phyloP scores from a whole-genome alignment of 1,284 basidiomycete species.

The Fomitiporia mediterranea region DNA sequence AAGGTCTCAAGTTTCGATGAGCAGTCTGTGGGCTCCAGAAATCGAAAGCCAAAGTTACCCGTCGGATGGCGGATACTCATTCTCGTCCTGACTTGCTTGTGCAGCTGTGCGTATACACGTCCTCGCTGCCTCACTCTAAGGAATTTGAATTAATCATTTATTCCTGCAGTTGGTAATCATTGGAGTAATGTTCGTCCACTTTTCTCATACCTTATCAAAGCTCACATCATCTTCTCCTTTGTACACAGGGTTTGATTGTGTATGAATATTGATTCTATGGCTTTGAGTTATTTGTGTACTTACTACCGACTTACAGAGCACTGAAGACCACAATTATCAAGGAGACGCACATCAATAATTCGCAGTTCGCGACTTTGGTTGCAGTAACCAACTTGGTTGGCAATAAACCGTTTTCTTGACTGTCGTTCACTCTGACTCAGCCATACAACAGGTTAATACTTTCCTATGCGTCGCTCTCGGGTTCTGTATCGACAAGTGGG shows the following conservation, averaged over 20 bases:
- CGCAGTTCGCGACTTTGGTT: slow-evolving; percentile 41
- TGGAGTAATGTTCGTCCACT: slow-evolving; percentile 38
- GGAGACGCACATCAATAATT: slow-evolving; percentile 42
- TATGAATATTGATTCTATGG: slow-evolving; percentile 17
- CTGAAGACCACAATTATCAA: slow-evolving; percentile 43
- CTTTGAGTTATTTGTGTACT: neutral
- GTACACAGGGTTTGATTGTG: slow-evolving; percentile 40
- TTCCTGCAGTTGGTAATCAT: slow-evolving; percentile 39
- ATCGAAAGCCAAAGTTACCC: slow-evolving; percentile 24
- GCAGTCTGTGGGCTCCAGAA: neutral
- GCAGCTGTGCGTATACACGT: slow-evolving; percentile 28
- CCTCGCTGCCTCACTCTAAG: neutral
- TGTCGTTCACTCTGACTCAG: neutral
- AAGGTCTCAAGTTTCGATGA: slow-evolving; percentile 10
- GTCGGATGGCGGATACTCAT: slow-evolving; percentile 29
- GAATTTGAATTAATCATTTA: slow-evolving; percentile 7
- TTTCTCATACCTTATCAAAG: neutral
- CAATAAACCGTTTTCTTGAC: neutral
- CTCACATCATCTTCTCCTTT: neutral
- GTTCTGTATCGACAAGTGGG: slow-evolving; percentile 42
- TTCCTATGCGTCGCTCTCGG: slow-evolving; percentile 40
- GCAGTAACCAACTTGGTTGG: slow-evolving; percentile 38
- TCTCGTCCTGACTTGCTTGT: slow-evolving; percentile 31
- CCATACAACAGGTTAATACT: slow-evolving; percentile 35
- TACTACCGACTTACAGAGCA: slow-evolving; percentile 26